Base-by-base conservation (phyloP, 208 protist species). In the Trypanosoma cruzi region DNA sequence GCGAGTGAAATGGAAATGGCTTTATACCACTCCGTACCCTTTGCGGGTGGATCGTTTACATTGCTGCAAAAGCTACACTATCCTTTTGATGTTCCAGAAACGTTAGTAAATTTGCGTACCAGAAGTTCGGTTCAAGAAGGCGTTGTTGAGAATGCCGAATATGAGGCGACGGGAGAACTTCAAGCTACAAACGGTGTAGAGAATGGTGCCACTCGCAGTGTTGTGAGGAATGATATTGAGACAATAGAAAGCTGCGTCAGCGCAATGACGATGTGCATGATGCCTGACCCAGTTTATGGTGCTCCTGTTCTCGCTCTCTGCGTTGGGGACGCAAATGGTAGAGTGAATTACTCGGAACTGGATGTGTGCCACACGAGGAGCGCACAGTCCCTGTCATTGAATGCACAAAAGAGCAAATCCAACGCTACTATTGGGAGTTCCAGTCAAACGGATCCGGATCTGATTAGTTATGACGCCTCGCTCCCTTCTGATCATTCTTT, bases 341-440 rank as follows among this genome's bases (percentile, higher is more conserved):
- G 88, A 55, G 81, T 96, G 1, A 82, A 89, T 74, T 96, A 96
- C 62, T 87, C 86, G 48, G 88, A 96, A 73, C 71, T 94, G 54
- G 84, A 75, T 78, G 49, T 89, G 70, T n/a, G 63, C 79, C 29
- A 73, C 64, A 46, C 61, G 69, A 64, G 71, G 52, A 59, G 20
- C 28, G 28, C 48, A 28, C 24, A 44, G 24, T 57, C 56, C 59
- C 72, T 24, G 64, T 62, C n/a, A 42, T 64, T 59, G 42, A 40
- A 4, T 24, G 50, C 57, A 67, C 63, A 49, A 69, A 61, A 58
- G 66, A 83, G 22, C 58, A 81, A 34, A 63, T 73, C 68, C 16
- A 70, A 40, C 57, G 34, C 52, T 11, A 79, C 52, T 28, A 69
- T 63, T 22, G 44, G 50, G 26, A 81, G 61, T 65, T 69, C 44